A percentile compares a stretch with the other conserved stretches of the same genome.
phyloP scores from a whole-genome alignment of 2,329 filamentous ascomycete species.

The Basipetospora chlamydospora region DNA sequence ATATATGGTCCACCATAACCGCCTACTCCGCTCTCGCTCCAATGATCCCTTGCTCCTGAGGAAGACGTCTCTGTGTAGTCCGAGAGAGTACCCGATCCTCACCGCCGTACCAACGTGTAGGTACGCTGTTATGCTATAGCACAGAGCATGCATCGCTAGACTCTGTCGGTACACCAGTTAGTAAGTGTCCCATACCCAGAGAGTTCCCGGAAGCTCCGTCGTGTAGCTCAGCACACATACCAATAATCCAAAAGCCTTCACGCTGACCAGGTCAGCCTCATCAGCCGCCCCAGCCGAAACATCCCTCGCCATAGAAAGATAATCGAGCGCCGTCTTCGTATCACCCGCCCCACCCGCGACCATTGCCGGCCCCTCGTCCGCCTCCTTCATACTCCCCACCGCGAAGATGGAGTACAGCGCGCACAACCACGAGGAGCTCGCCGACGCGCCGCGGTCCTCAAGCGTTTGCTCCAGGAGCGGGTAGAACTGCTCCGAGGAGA shows the following conservation, averaged over 20 bases:
- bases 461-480: neutral
- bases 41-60: conserved; percentile 2
- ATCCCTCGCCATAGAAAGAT: neutral
- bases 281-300: neutral
- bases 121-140: conserved; percentile 3
- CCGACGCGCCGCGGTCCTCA: neutral
- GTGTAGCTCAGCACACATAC: neutral
- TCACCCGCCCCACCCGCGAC: neutral
- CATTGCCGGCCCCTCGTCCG: neutral
- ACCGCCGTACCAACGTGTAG: neutral
- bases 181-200: too few species aligned
- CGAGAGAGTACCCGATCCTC: conserved; percentile 1
- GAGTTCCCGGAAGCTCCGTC: neutral
- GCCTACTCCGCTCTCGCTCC: conserved; percentile 2
- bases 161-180: too few species aligned
- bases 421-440: conserved; percentile 1
- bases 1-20: conserved; percentile 3
- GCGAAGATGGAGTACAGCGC: conserved; percentile 2
- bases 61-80: conserved; percentile 3
- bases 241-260: neutral
- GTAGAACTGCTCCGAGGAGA: conserved; percentile 2
- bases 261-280: conserved; percentile 2
- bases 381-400: neutral
- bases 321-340: neutral
- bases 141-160: conserved; percentile 1